A percentile compares a stretch with the other conserved stretches of the same genome.
Conservation (phyloP, 2,329 filamentous ascomycete genomes). For the Diaporthe caulivora region DNA sequence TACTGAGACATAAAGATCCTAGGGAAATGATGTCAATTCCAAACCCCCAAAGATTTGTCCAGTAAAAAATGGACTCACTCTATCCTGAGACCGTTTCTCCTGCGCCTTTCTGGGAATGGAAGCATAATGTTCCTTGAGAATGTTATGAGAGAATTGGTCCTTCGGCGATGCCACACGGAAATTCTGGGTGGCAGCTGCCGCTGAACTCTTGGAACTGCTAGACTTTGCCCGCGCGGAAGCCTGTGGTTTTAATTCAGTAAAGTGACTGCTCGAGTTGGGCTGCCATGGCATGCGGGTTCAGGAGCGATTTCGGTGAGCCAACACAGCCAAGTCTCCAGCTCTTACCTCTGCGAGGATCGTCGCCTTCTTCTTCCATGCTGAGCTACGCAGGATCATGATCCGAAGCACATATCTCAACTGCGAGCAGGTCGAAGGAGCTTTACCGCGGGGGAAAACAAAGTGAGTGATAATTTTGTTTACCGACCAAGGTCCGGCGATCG, state of each 20-base stretch:
- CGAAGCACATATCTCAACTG: conserved; percentile 37
- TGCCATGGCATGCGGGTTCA: not conserved
- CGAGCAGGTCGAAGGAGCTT: not conserved
- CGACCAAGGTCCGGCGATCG: conserved; percentile 32
- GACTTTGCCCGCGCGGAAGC: conserved; percentile 30
- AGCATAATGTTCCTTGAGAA: conserved; percentile 50
- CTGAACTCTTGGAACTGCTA: conserved; percentile 32
- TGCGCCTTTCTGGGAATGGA: conserved; percentile 60
- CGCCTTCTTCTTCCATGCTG: conserved; percentile 57
- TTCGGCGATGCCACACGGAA: conserved; percentile 44
- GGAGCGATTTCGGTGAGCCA: conserved; percentile 6
- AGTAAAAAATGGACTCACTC: conserved; percentile 51
- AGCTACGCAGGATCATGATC: conserved; percentile 56
- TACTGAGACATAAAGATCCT: conserved; percentile 90
- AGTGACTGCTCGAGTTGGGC: not conserved
- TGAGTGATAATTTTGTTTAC: not conserved
- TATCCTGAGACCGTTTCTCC: conserved; percentile 60
- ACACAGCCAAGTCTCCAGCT: conserved; percentile 28
- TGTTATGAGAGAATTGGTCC: conserved; percentile 45
- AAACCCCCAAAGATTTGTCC: conserved; percentile 26
- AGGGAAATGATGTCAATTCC: conserved; percentile 34
- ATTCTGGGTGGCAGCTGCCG: conserved; percentile 42
- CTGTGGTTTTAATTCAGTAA: conserved; percentile 16
- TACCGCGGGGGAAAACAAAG: not conserved
- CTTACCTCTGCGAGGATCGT: conserved; percentile 52